Conservation (phyloP, 805 yeast genomes). For the Cyberlindnera sargentensis region DNA sequence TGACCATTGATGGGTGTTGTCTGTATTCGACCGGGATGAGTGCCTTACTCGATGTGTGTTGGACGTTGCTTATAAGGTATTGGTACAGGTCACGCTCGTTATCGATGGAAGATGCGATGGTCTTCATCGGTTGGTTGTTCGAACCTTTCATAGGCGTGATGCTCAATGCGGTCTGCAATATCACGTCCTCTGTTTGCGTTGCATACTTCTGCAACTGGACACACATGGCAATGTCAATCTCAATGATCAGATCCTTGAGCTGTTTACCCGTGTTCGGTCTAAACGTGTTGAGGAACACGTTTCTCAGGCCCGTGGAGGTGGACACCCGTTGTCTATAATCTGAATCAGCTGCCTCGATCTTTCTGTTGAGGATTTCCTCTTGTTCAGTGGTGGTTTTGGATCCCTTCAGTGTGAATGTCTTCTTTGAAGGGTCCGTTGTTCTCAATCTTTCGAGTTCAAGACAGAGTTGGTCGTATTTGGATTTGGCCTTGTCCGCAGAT, state of each 20-base stretch:
- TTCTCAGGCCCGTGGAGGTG: conserved; percentile 63
- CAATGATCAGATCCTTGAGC: conserved; percentile 71
- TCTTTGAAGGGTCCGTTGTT: conserved; percentile 76
- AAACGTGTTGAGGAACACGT: conserved; percentile 60
- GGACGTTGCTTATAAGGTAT: conserved; percentile 44
- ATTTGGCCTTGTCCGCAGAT: conserved; percentile 83
- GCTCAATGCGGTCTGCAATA: conserved; percentile 79
- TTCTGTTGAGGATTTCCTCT: conserved; percentile 80
- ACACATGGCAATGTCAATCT: conserved; percentile 83
- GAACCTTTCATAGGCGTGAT: conserved; percentile 62
- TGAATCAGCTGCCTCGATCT: conserved; percentile 76
- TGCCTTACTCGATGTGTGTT: conserved; percentile 29
- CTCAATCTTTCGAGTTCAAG: conserved; percentile 80
- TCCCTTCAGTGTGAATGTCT: conserved; percentile 73
- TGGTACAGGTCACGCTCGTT: conserved; percentile 77
- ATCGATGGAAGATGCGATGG: conserved; percentile 69
- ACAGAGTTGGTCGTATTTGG: conserved; percentile 69
- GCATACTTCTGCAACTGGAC: conserved; percentile 86
- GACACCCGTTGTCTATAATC: conserved; percentile 79
- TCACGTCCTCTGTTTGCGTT: conserved; percentile 75
- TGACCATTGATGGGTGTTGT: conserved; percentile 57
- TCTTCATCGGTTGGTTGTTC: conserved; percentile 59
- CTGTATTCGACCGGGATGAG: conserved; percentile 64
- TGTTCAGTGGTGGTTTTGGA: conserved; percentile 72
- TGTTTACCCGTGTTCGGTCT: conserved; percentile 73